Evolutionary conservation across 495 filamentous ascomycete genomes (phyloP), one percentile per base, ranked within the genome.

Genomic region (Penicillium paxilli): DNA sequence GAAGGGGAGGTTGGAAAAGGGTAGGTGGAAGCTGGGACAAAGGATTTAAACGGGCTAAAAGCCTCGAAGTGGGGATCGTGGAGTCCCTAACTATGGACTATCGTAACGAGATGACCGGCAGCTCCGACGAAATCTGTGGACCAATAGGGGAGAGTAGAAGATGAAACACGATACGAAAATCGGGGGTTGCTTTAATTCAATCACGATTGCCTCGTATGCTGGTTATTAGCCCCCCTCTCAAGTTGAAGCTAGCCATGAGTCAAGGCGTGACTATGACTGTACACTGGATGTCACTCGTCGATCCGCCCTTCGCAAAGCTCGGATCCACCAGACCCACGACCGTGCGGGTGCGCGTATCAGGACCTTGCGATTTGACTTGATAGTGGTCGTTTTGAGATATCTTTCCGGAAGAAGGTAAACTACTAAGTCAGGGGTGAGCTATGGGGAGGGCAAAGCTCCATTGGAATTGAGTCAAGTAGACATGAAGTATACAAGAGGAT

Each of bases 21-120:
- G 32, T 40, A 52, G 52, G 33, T 47, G 47, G 42, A 45, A 47
- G 46, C 30, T n/a, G 37, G n/a, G 9, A 24, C 26, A 26, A 55
- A 19, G 22, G 20, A 16, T 40, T 53, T 46, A 49, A 37, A 51
- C 47, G 32, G 45, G 16, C 16, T 25, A n/a, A n/a, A 40, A 45
- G 53, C 17, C 50, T 10, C 8, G 38, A 42, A 42, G 38, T 42
- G 38, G 38, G 38, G 38, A 22, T 17, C 25, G 30, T 23, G 46
- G 46, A 35, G 26, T 42, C 38, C 7, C 38, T 11, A 42, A 42
- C 38, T 10, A 42, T n/a, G 8, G 33, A 19, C 16, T 23, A 23
- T 42, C 25, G 23, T 10, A 33, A 47, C 12, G 25, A 24, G 23
- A 6, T 30, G 45, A 30, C 25, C 28, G 24, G 33, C 33, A 6